Base-by-base conservation (phyloP, 371 early-diverging fungal genomes). In the Rhizomucor miehei region DNA sequence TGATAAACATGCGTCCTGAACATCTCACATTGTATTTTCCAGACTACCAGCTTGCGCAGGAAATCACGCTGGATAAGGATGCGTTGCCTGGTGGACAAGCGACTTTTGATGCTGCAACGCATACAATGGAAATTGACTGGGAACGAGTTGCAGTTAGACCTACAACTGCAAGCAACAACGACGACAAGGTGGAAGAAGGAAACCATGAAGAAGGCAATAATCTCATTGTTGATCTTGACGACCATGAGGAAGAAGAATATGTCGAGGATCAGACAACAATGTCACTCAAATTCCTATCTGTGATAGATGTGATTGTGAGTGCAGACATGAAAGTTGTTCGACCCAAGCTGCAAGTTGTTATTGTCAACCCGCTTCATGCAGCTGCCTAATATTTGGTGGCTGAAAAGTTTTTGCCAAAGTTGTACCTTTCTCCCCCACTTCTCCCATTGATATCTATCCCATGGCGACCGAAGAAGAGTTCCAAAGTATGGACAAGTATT, bases 191-290 rank as follows among this genome's bases (percentile, higher is more conserved):
- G 29, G 5, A 29, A 29, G 29, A 29, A 3, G 29, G 5, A 5
- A 8, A 29, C 3, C 3, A 8, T 29, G 8, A 29, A 3, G 29
- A 29, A 5, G 29, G 29, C 3, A 8, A 29, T 29, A 29, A 29
- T 8, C 29, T 29, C 29, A 8, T 29, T 5, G 8, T 29, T 8
- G 29, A 29, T 8, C 29, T 41, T 63, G 56, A 54, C 50, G 19
- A 44, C 45, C 12, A 29, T 29, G 29, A 48, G 23, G 72, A 80
- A 65, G 54, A 69, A 58, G 85, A 89, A 52, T 62, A 75, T 65
- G 75, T 82, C 25, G 92, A 93, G 91, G 90, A 89, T 67, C 93
- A 56, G 94, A 94, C 79, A 93, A 95, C 75, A 90, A 91, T 51
- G 93, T 95, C 52, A 81, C 89, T 59, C 89, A 90, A 51, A 35